A percentile compares a stretch with the other conserved stretches of the same genome.
Evolutionary conservation across 2,329 filamentous ascomycete species (phyloP).

Genomic region (Atkinsonella hypoxylon): DNA sequence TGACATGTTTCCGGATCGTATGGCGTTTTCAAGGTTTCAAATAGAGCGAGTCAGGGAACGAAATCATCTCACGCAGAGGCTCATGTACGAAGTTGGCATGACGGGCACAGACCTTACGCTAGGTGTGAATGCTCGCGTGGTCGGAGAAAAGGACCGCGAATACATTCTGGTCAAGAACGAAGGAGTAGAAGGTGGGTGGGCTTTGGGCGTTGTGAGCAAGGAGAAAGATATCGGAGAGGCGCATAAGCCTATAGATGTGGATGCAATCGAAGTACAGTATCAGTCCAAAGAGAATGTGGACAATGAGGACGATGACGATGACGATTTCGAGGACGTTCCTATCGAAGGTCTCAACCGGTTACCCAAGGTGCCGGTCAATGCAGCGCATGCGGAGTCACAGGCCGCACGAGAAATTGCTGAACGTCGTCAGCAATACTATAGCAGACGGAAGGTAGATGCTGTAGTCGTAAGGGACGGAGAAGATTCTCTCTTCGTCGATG

Average conservation of each 20-base stretch:
- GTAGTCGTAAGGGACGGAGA: conserved; percentile 28
- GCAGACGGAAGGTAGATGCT: conserved; percentile 8
- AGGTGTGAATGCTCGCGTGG: conserved; percentile 53
- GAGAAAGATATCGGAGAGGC: conserved; percentile 68
- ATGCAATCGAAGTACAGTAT: conserved; percentile 48
- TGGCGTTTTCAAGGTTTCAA: conserved; percentile 94
- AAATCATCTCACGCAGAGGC: conserved; percentile 83
- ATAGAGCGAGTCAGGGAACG: conserved; percentile 88
- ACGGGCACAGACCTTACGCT: conserved; percentile 62
- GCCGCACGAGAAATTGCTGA: conserved; percentile 15
- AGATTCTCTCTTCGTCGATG: conserved; percentile 38
- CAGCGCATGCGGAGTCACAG: conserved; percentile 13
- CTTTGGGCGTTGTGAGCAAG: conserved; percentile 80
- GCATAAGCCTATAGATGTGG: conserved; percentile 87
- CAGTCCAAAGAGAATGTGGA: conserved; percentile 47
- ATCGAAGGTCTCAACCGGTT: conserved; percentile 81
- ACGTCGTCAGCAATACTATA: conserved; percentile 18
- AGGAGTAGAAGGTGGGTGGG: conserved; percentile 90
- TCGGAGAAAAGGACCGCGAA: conserved; percentile 79
- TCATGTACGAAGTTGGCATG: conserved; percentile 94
- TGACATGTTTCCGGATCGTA: conserved; percentile 91
- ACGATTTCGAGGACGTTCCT: conserved; percentile 84
- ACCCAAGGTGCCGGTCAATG: conserved; percentile 39
- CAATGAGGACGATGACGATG: conserved; percentile 59
- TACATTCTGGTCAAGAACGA: conserved; percentile 96